Evolutionary conservation across 768 basidiomycete species (phyloP).

Genomic region (Rubroboletus satanas): DNA sequence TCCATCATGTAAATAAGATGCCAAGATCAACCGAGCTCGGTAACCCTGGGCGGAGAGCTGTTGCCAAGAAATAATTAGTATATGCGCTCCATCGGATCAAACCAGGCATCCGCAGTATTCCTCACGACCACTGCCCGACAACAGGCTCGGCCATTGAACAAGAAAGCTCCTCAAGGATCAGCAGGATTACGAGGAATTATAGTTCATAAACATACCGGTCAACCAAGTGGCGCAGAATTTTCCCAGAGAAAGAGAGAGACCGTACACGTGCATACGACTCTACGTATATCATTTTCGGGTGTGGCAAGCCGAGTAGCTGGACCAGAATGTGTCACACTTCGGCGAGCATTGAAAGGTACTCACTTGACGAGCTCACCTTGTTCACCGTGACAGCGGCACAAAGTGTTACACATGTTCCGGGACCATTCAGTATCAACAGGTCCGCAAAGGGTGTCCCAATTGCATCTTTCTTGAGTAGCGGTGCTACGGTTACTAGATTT

Average conservation of each 20-base stretch:
- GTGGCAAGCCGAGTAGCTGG: conserved; percentile 71
- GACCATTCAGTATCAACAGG: conserved; percentile 86
- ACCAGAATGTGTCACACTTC: conserved; percentile 9
- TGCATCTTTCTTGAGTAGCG: conserved; percentile 34
- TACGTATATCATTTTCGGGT: conserved; percentile 77
- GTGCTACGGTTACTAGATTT: conserved; percentile 54
- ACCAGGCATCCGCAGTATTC: conserved; percentile 66
- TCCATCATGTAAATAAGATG: background rate
- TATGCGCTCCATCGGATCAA: conserved; percentile 29
- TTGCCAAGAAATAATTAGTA: background rate
- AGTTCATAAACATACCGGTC: conserved; percentile 74
- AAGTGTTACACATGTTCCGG: conserved; percentile 86
- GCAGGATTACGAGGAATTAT: conserved; percentile 18
- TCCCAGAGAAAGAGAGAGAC: conserved; percentile 79
- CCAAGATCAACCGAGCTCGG: background rate
- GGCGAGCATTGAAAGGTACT: background rate
- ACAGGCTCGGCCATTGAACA: conserved; percentile 81
- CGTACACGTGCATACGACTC: conserved; percentile 91
- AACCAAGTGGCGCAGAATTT: conserved; percentile 72
- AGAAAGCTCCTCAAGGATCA: conserved; percentile 55
- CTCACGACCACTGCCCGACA: conserved; percentile 38
- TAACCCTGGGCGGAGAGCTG: background rate
- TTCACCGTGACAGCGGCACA: conserved; percentile 68
- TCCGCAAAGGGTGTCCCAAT: conserved; percentile 51
- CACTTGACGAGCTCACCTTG: conserved; percentile 46